A percentile compares a stretch with the other conserved stretches of the same genome.
Evolutionary conservation across 495 filamentous ascomycete genomes (phyloP).

Genomic region (Schizothecium vesticola): DNA sequence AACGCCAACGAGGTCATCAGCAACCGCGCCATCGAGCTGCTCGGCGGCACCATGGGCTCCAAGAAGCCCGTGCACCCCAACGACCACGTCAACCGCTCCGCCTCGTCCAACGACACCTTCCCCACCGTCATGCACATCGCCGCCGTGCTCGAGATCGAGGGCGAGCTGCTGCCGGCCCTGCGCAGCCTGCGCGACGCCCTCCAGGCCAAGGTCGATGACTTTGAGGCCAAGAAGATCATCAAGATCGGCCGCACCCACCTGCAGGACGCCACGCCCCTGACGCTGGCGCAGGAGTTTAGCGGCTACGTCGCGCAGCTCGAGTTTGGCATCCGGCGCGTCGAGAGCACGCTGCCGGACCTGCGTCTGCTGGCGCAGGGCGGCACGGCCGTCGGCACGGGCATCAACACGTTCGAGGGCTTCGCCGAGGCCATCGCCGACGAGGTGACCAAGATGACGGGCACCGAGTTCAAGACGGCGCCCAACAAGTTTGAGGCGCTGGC

Average conservation of each 20-base stretch:
- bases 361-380: conserved; percentile 89
- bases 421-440: conserved; percentile 86
- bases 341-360: conserved; percentile 76
- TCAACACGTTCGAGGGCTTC: conserved; percentile 97
- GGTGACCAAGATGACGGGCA: conserved; percentile 85
- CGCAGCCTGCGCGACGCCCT: conserved; percentile 75
- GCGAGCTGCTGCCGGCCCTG: conserved; percentile 76
- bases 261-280: conserved; percentile 94
- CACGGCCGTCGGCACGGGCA: conserved; percentile 92
- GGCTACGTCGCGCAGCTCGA: conserved; percentile 94
- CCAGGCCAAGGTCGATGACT: conserved; percentile 84
- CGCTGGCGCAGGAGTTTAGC: conserved; percentile 95
- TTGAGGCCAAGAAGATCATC: conserved; percentile 78
- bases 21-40: conserved; percentile 96
- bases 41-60: conserved; percentile 86
- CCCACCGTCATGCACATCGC: conserved; percentile 99
- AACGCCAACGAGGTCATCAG: conserved; percentile 99
- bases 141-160: conserved; percentile 86
- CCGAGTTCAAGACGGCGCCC: conserved; percentile 89
- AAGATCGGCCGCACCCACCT: conserved; percentile 98
- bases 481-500: conserved; percentile 99
- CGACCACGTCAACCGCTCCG: conserved; percentile 98
- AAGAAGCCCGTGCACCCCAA: conserved; percentile 99
- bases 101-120: conserved; percentile 98
- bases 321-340: conserved; percentile 80